Conservation (phyloP, 2,329 filamentous ascomycete species). For the Periglandula ipomoeae region DNA sequence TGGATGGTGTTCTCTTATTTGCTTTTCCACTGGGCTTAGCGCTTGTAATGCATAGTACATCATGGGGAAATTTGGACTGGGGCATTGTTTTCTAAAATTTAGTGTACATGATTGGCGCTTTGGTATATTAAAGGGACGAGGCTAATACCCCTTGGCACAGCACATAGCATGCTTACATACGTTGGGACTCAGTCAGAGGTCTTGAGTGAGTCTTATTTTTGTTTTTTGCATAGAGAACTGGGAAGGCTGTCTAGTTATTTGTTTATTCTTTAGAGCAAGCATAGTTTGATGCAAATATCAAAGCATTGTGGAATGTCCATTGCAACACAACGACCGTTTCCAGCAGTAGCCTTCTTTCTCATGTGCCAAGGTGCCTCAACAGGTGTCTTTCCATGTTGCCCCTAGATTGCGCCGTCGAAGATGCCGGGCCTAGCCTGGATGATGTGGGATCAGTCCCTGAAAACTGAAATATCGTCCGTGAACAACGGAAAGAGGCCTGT, state of each 20-base stretch:
- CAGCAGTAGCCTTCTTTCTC: not conserved
- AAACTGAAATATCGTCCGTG: no score
- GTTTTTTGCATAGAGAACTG: not conserved
- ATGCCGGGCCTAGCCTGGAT: no score
- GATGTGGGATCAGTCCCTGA: no score
- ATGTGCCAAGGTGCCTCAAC: not conserved
- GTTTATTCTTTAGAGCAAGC: not conserved
- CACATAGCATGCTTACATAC: not conserved
- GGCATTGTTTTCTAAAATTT: not conserved
- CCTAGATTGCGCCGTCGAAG: no score
- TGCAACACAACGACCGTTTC: not conserved
- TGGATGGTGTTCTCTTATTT: not conserved
- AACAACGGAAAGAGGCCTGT: no score
- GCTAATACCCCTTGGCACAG: constrained; percentile 6
- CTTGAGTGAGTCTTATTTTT: not conserved
- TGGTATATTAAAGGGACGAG: not conserved
- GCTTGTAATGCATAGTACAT: constrained; percentile 1
- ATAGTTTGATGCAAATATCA: not conserved
- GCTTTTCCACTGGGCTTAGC: not conserved
- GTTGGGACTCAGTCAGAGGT: not conserved
- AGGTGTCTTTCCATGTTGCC: no score
- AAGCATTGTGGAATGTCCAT: not conserved
- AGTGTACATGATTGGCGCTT: constrained; percentile 7
- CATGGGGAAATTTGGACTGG: not conserved
- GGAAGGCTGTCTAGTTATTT: not conserved